Evolutionary conservation across 805 yeast genomes (phyloP), one percentile per base, ranked within the genome.

Genomic region (Tetrapisispora phaffii): DNA sequence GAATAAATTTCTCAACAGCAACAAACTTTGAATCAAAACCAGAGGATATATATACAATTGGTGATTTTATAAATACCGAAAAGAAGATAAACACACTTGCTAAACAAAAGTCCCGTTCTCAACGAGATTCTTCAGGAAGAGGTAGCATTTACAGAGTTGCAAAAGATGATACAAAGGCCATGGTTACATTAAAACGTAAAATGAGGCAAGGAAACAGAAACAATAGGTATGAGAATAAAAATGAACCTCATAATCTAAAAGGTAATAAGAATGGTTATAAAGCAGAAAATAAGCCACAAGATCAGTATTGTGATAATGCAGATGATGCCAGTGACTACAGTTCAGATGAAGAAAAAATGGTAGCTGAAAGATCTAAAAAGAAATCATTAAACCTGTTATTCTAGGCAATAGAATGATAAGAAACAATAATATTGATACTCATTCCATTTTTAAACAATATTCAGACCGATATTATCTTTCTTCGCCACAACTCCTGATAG

Each of bases 161-260:
- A 4, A 59, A 60, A 39, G 60, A 57, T 42, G 68, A 64, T 44
- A 60, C 66, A 3, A 55, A 53, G 37, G 67, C 68, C 0, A 64
- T 63, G 61, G 49, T 58, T 12, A 63, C 67, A 1, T 50, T 64
- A 34, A 64, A 64, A 47, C 48, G 60, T 32, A 64, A 60, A 52
- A 57, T 64, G 56, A 53, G 62, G 34, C 51, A 55, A 23, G 51
- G 51, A 2, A 47, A 52, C 16, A 46, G 56, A 44, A n/a, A 23
- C 3, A 28, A 17, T 17, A 23, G 10, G 4, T 7, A n/a, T 26
- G 29, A 16, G 21, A n/a, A 24, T 3, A 17, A 19, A 16, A 23
- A 2, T 9, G 26, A n/a, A n/a, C n/a, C n/a, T n/a, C n/a, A n/a
- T n/a, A n/a, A n/a, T n/a, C n/a, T n/a, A n/a, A n/a, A n/a, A n/a